Evolutionary conservation across 2,329 filamentous ascomycete genomes (phyloP).

Genomic region (Diaporthe capsici): DNA sequence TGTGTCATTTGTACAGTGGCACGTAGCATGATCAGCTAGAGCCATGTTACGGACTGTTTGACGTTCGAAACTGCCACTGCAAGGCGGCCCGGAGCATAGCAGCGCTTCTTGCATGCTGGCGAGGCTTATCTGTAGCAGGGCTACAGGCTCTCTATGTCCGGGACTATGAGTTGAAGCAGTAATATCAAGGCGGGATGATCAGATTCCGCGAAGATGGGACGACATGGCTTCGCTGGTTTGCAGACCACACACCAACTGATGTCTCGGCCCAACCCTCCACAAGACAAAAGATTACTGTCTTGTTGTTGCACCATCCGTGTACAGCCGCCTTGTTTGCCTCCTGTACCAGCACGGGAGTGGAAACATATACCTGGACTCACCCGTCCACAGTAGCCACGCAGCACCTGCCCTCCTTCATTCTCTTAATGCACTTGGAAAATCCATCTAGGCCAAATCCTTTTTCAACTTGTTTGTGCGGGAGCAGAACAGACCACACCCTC

Average conservation of each 20-base stretch:
- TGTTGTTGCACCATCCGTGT: neutral
- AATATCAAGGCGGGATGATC: neutral
- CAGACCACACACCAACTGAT: neutral
- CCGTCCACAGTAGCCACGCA: neutral
- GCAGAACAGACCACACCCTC: neutral
- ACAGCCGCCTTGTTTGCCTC: constrained; percentile 11
- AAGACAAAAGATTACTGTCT: neutral
- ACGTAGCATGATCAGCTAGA: neutral
- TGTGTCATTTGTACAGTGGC: neutral
- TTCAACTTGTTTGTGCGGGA: no score
- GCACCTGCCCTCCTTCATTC: neutral
- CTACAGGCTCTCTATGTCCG: no score
- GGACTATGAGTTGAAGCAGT: neutral
- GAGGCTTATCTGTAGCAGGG: no score
- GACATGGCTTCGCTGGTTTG: neutral
- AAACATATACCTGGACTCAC: neutral
- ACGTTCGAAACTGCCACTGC: neutral
- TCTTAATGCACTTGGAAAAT: neutral
- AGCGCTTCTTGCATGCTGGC: neutral
- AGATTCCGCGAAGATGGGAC: no score
- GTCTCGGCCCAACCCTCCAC: neutral
- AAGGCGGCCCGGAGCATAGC: no score
- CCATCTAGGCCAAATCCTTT: neutral
- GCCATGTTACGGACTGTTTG: neutral
- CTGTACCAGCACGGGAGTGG: neutral